These are phyloP conservation scores for Aphanoascus verrucosus DNA, from an alignment of 2,329 filamentous ascomycete species.

Conservation along the genomic window DNA sequence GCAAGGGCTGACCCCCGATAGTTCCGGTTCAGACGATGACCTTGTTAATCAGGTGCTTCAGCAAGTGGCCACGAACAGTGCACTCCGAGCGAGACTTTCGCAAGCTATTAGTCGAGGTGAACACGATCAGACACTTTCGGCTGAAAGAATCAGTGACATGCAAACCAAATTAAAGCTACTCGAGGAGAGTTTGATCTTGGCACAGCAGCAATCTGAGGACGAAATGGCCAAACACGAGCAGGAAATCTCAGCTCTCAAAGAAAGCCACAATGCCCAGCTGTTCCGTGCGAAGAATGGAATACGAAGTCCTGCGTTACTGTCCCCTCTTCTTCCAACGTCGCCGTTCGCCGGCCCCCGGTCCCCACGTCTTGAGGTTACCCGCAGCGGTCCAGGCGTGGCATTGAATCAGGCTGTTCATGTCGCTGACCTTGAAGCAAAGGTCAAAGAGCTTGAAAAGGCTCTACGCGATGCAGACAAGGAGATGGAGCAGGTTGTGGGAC, in stretches of 20 bases:
- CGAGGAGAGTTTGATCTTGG: conserved; percentile 71
- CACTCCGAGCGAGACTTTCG: conserved; percentile 63
- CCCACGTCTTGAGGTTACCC: conserved; percentile 51
- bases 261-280: conserved; percentile 66
- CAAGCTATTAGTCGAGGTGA: conserved; percentile 77
- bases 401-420: conserved; percentile 62
- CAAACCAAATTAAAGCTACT: conserved; percentile 69
- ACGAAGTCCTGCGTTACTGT: conserved; percentile 38
- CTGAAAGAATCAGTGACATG: conserved; percentile 69
- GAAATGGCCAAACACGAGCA: conserved; percentile 69
- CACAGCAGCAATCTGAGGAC: conserved; percentile 79
- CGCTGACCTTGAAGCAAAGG: conserved; percentile 62
- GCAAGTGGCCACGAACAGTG: conserved; percentile 68
- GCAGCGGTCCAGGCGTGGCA: conserved; percentile 48
- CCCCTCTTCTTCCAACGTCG: conserved; percentile 51
- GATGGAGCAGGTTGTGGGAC: conserved; percentile 72
- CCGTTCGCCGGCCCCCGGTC: conserved; percentile 51
- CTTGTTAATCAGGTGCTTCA: conserved; percentile 67
- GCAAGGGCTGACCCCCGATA: conserved; percentile 42
- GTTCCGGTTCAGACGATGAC: conserved; percentile 57
- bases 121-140: conserved; percentile 67
- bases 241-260: conserved; percentile 63
- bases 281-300: conserved; percentile 54
- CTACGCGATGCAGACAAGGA: conserved; percentile 63
- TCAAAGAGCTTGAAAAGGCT: conserved; percentile 75